Base-by-base conservation (phyloP, 2,329 filamentous ascomycete genomes). In the Rugonectria rugulosa region DNA sequence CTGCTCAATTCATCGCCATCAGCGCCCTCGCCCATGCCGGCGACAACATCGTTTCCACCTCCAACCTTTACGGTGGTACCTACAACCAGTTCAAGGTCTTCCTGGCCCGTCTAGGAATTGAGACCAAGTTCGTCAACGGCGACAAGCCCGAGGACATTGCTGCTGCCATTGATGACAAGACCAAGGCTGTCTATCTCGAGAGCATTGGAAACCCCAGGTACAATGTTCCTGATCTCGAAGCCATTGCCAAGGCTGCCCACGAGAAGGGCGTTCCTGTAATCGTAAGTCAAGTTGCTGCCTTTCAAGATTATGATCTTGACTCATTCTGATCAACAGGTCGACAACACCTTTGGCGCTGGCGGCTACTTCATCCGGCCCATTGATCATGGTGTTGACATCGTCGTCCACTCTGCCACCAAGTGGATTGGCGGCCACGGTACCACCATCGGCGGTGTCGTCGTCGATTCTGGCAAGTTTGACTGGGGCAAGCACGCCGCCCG, bases 71-170 rank as follows among this genome's bases (percentile, higher is more conserved):
- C 76, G 93, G 93, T 63, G 93, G 93, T 72, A 97, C 94, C 14
- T 97, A 97, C 81, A 97, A 98, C 78, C 94, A 97, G 79, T 87
- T 97, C 78, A 97, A 97, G 79, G 92, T 97, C 40, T 84, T 92
- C 64, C 81, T 97, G 52, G 89, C 92, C 6, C 86, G 93, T n/a
- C 77, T 97, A 40, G 94, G 94, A 59, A 92, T 98, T 70, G 80
- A 81, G 36, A 95, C 92, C 70, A 96, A 93, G 78, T 97, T 97
- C 67, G 84, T 97, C 68, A 81, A 87, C 51, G 91, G 91, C 38
- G 92, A 97, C 75, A 87, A 86, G 55, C 79, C 90, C 12, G 88
- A 88, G 65, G 91, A 92, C 68, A 89, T 97, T 69, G 88, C 85
- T 31, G 86, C 87, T 41, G 86, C 88, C 50, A 97, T 97, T 70